Conservation (phyloP, 495 filamentous ascomycete species). For the Lepraria neglecta region DNA sequence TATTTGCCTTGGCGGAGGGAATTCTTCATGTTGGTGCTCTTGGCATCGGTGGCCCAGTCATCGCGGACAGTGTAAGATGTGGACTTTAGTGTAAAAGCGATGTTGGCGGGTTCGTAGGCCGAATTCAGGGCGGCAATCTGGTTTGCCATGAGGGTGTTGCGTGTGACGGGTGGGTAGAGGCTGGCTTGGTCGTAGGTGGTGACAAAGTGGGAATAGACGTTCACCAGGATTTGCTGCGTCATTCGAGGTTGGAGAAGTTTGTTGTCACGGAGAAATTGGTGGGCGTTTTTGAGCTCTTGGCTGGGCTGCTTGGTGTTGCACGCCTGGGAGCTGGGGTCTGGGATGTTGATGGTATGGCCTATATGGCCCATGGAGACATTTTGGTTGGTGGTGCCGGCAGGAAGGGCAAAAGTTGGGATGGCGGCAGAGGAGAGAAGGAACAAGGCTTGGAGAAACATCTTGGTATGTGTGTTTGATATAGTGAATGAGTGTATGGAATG, state of each 20-base stretch:
- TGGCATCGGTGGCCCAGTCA: conserved; percentile 56
- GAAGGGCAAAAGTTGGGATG: conserved; percentile 3
- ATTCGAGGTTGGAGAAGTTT: background rate
- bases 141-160: conserved; percentile 38
- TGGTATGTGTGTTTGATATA: background rate
- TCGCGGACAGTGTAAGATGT: conserved; percentile 69
- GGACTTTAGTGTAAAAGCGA: conserved; percentile 55
- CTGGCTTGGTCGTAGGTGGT: conserved; percentile 33
- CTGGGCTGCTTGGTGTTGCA: conserved; percentile 20
- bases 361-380: background rate
- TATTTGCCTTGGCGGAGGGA: conserved; percentile 52
- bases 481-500: background rate
- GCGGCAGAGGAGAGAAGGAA: background rate
- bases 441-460: conserved; percentile 11
- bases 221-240: conserved; percentile 29
- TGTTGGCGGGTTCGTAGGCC: conserved; percentile 39
- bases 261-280: conserved; percentile 7
- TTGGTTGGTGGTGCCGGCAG: background rate
- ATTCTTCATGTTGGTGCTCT: conserved; percentile 58
- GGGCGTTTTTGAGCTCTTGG: conserved; percentile 13
- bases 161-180: conserved; percentile 27
- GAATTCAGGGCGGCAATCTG: conserved; percentile 42
- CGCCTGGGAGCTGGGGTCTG: conserved; percentile 12
- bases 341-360: conserved; percentile 1
- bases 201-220: conserved; percentile 47